Evolutionary conservation across 805 yeast genomes (phyloP).

Genomic region (Metschnikowia sp.): DNA sequence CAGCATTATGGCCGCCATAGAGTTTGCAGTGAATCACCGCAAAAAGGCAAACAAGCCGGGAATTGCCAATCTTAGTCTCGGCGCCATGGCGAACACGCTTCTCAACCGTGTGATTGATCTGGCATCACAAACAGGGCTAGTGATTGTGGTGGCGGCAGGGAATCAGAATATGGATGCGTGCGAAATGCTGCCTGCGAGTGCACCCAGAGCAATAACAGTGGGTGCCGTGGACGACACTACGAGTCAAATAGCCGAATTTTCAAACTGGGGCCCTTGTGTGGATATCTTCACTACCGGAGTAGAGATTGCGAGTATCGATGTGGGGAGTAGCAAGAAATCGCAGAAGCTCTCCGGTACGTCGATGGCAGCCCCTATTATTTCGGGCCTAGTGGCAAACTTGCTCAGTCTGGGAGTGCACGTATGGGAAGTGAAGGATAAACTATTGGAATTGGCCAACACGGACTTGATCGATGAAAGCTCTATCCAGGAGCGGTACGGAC

Average conservation of each 20-base stretch:
- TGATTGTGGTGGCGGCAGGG: slow-evolving; percentile 84
- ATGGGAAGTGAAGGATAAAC: slow-evolving; percentile 8
- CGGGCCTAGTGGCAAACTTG: slow-evolving; percentile 17
- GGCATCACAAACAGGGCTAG: slow-evolving; percentile 68
- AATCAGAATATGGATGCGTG: slow-evolving; percentile 79
- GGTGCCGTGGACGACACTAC: slow-evolving; percentile 82
- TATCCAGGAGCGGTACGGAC: slow-evolving; percentile 8
- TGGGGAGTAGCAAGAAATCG: slow-evolving; percentile 18
- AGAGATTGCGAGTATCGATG: slow-evolving; percentile 54
- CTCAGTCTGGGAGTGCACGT: slow-evolving; percentile 15
- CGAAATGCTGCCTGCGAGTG: slow-evolving; percentile 80
- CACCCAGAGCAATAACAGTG: slow-evolving; percentile 67
- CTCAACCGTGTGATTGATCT: slow-evolving; percentile 75
- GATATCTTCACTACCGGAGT: slow-evolving; percentile 84
- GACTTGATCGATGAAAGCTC: slow-evolving; percentile 5
- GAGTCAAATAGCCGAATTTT: slow-evolving; percentile 69
- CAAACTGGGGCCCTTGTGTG: slow-evolving; percentile 95
- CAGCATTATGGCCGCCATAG: slow-evolving; percentile 62
- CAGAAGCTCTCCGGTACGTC: slow-evolving; percentile 16
- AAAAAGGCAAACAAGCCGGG: slow-evolving; percentile 35
- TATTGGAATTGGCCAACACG: slow-evolving; percentile 12
- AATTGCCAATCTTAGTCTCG: slow-evolving; percentile 78
- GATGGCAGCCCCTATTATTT: slow-evolving; percentile 18
- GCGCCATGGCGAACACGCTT: slow-evolving; percentile 64
- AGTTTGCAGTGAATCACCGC: slow-evolving; percentile 63